phyloP scores from a whole-genome alignment of 768 basidiomycete genomes.

The Mycena venus region DNA sequence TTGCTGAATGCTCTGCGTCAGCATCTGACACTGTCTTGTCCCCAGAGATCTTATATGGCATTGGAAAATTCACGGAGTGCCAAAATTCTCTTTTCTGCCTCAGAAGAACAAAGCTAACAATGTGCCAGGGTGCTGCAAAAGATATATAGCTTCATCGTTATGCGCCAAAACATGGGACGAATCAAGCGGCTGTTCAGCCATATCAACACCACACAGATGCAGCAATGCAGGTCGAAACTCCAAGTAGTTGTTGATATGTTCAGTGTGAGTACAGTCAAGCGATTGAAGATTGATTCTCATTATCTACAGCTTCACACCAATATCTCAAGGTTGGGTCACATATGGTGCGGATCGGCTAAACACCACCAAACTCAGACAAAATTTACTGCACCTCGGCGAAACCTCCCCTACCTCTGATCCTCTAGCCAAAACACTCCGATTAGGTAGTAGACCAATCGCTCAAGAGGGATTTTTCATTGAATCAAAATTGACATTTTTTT shows the following conservation, averaged over 20 bases:
- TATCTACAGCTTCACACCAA: too few relatives aligned
- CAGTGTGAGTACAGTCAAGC: neutral
- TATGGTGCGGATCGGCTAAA: neutral
- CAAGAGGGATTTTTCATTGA: neutral
- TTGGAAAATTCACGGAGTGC: neutral
- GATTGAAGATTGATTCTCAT: too few relatives aligned
- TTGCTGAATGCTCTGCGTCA: neutral
- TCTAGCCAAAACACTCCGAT: conserved; percentile 14
- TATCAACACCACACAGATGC: neutral
- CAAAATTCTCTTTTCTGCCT: neutral
- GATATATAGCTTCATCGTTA: neutral
- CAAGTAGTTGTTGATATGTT: neutral
- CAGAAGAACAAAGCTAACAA: neutral
- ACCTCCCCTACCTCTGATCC: neutral
- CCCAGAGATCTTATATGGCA: neutral
- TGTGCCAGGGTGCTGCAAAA: neutral
- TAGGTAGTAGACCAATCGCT: neutral
- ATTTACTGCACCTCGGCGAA: neutral
- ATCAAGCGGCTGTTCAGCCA: neutral
- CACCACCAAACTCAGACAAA: neutral
- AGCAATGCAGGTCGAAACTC: neutral
- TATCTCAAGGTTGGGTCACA: neutral
- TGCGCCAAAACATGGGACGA: neutral
- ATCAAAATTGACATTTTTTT: neutral
- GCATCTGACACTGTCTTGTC: neutral